Evolutionary conservation across 202 grass and related monocot genomes (phyloP).

Genomic region (Brachypodium distachyon): DNA sequence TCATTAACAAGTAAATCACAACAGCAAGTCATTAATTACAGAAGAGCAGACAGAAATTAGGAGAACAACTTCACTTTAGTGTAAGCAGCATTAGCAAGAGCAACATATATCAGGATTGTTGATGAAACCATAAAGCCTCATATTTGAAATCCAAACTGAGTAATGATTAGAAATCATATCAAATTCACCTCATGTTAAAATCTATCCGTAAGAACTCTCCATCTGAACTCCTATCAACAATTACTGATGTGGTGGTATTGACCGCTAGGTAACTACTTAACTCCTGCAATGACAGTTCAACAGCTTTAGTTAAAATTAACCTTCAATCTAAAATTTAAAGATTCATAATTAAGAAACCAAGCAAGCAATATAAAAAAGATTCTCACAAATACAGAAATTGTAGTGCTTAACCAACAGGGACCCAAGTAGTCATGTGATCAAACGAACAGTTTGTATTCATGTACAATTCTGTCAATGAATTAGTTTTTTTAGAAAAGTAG

Average conservation of each 20-base stretch:
- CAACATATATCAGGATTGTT: background rate
- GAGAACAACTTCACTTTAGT: background rate
- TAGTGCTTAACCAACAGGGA: background rate
- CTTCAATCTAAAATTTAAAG: background rate
- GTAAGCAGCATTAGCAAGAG: background rate
- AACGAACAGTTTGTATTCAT: background rate
- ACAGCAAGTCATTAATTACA: background rate
- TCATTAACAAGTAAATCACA: background rate
- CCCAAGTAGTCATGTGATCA: background rate
- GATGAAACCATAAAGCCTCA: background rate
- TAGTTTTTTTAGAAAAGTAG: too few species aligned
- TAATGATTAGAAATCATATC: background rate
- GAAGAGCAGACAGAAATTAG: background rate
- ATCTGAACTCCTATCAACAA: conserved; percentile 97
- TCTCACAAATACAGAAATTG: background rate
- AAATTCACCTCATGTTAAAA: conserved; percentile 85
- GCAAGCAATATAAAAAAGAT: background rate
- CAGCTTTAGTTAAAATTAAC: conserved; percentile 8
- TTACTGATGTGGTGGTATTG: conserved; percentile 74
- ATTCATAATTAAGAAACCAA: background rate
- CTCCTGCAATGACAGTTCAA: conserved; percentile 61
- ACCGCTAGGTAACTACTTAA: conserved; percentile 81
- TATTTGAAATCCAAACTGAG: background rate
- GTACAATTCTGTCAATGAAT: background rate
- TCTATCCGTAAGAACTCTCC: conserved; percentile 90